phyloP scores from a whole-genome alignment of 768 basidiomycete genomes.

The Podaxis sp. region DNA sequence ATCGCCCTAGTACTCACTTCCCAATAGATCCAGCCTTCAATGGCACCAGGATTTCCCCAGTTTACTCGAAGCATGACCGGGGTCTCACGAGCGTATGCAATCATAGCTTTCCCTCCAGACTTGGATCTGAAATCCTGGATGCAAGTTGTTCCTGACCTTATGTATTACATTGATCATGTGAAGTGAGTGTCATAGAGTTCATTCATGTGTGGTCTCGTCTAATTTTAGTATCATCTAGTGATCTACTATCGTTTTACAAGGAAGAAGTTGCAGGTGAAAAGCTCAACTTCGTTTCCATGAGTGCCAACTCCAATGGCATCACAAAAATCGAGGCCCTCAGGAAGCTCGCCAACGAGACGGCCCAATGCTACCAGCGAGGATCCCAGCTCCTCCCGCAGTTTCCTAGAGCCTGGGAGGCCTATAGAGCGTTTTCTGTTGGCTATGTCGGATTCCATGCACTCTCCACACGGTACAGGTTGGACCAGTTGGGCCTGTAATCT shows the following conservation, averaged over 20 bases:
- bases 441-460: background rate
- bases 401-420: background rate
- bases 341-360: background rate
- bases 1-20: background rate
- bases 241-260: constrained; percentile 40
- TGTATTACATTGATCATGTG: background rate
- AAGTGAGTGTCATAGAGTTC: background rate
- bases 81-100: background rate
- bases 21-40: background rate
- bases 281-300: background rate
- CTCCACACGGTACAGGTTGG: too few species aligned
- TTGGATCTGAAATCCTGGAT: background rate
- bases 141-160: constrained; percentile 11
- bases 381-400: background rate
- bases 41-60: background rate
- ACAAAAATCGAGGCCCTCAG: background rate
- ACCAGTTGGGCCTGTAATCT: background rate
- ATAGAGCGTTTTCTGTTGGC: background rate
- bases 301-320: background rate
- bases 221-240: constrained; percentile 22
- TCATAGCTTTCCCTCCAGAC: background rate
- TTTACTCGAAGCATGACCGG: background rate
- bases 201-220: too few species aligned
- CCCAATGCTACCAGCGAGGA: background rate
- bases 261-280: constrained; percentile 29